A percentile compares a stretch with the other conserved stretches of the same genome.
Conservation (phyloP, 2,329 filamentous ascomycete genomes). For the Teratosphaeria epicoccoides region DNA sequence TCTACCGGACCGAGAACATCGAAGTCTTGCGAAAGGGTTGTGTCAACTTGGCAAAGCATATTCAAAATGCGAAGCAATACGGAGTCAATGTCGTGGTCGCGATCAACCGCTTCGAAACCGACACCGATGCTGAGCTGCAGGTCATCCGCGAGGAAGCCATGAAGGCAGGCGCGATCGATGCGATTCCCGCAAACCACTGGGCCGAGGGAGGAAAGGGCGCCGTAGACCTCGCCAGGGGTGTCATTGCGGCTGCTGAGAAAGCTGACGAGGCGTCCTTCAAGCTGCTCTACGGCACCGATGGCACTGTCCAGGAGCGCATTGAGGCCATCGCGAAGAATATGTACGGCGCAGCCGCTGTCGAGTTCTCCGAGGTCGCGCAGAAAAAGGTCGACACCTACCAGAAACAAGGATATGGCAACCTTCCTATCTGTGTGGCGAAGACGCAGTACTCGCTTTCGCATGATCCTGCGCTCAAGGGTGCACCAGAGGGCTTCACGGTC, state of each 20-base stretch:
- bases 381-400: slow-evolving; percentile 95
- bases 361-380: slow-evolving; percentile 88
- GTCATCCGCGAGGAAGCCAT: slow-evolving; percentile 85
- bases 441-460: slow-evolving; percentile 96
- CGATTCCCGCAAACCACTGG: slow-evolving; percentile 92
- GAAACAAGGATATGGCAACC: slow-evolving; percentile 78
- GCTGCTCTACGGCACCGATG: slow-evolving; percentile 72
- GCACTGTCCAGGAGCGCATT: slow-evolving; percentile 76
- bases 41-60: slow-evolving; percentile 91
- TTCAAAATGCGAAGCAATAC: slow-evolving; percentile 77
- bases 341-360: slow-evolving; percentile 83
- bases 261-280: slow-evolving; percentile 67
- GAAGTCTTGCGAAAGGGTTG: slow-evolving; percentile 84
- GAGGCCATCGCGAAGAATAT: slow-evolving; percentile 82
- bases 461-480: slow-evolving; percentile 87
- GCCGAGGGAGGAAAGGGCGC: slow-evolving; percentile 88
- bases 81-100: slow-evolving; percentile 92
- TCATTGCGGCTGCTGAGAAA: slow-evolving; percentile 72
- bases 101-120: slow-evolving; percentile 92
- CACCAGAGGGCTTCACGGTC: slow-evolving; percentile 85
- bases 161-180: slow-evolving; percentile 84
- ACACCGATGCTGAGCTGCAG: slow-evolving; percentile 83
- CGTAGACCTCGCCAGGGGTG: slow-evolving; percentile 74
- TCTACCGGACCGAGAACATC: slow-evolving; percentile 88
- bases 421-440: slow-evolving; percentile 96